Evolutionary conservation across 768 basidiomycete species (phyloP), one percentile per base, ranked within the genome.

Genomic region (Leccinum obscurum): DNA sequence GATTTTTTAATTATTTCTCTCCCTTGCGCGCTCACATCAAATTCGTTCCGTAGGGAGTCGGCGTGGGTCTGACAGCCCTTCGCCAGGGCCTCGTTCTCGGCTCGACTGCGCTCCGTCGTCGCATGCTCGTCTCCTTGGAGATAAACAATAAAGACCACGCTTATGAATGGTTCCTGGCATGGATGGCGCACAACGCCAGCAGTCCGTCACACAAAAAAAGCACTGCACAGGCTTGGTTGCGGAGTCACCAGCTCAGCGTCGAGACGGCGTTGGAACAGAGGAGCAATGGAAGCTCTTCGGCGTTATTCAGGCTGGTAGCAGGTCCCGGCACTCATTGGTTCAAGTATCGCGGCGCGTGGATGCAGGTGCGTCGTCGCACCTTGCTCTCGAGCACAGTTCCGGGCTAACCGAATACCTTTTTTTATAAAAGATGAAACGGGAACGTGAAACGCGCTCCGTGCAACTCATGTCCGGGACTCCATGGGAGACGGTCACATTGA

Each of bases 401-500:
- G 46, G 46, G 24, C 52, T 49, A n/a, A 15, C 24, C 26, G 49
- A n/a, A 52, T 57, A 26, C 64, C 54, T 8, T 10, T 15, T 39
- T 15, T 35, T 28, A 28, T 8, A 9, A 6, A 65, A 96, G 94
- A 89, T 98, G 65, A 93, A 93, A 79, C 86, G 97, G 14, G 95
- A 98, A 77, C 86, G 97, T 55, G 94, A 97, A 74, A 91, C 90
- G 22, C 90, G 92, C 64, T 87, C 95, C 30, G 92, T 95, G 84
- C 89, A 94, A 68, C 80, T 94, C 52, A 89, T 90, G 80, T 90
- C 93, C 6, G 95, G 96, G 7, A 85, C 85, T 6, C 97, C 97
- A 60, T 99, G 96, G 95, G 97, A 99, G 76, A 98, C 96, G 0
- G 87, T 98, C 51, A 95, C 89, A 41, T 80, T 99, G 49, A 99